Conservation (phyloP, 1,284 basidiomycete species). For the Naganishia sp. region DNA sequence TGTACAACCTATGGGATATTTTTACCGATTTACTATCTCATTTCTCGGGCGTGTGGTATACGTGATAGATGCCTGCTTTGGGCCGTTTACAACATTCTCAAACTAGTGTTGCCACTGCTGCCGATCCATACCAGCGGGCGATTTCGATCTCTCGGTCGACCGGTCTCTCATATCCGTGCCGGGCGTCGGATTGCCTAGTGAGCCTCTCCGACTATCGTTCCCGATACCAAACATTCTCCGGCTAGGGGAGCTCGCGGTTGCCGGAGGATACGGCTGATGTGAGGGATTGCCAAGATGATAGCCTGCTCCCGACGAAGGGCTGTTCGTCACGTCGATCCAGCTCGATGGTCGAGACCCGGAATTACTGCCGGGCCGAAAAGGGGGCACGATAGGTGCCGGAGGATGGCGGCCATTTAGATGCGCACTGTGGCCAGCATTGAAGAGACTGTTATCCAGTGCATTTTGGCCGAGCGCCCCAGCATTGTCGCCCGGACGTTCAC, state of each 20-base stretch:
- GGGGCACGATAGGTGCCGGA: background rate
- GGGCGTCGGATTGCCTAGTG: conserved; percentile 7
- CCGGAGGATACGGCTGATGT: conserved; percentile 10
- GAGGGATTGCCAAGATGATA: background rate
- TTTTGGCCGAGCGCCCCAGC: background rate
- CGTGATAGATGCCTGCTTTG: background rate
- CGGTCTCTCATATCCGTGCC: conserved; percentile 13
- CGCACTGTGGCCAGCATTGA: conserved; percentile 24
- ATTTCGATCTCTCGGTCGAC: conserved; percentile 16
- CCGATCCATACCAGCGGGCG: conserved; percentile 18
- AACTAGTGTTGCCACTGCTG: conserved; percentile 10
- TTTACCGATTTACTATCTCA: too few relatives aligned
- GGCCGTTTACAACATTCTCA: conserved; percentile 1
- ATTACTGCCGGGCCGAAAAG: conserved; percentile 18
- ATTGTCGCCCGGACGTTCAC: conserved; percentile 10
- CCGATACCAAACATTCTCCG: conserved; percentile 23
- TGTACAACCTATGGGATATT: background rate
- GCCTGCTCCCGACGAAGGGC: conserved; percentile 6
- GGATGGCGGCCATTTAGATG: conserved; percentile 18
- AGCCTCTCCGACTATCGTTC: conserved; percentile 19
- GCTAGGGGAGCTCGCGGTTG: conserved; percentile 22
- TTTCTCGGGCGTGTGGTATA: background rate
- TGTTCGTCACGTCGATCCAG: conserved; percentile 7
- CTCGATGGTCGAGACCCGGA: conserved; percentile 20
- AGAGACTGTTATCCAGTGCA: conserved; percentile 17